A percentile compares a stretch with the other conserved stretches of the same genome.
Conservation (phyloP, 768 basidiomycete genomes). For the Collybia mongolica region DNA sequence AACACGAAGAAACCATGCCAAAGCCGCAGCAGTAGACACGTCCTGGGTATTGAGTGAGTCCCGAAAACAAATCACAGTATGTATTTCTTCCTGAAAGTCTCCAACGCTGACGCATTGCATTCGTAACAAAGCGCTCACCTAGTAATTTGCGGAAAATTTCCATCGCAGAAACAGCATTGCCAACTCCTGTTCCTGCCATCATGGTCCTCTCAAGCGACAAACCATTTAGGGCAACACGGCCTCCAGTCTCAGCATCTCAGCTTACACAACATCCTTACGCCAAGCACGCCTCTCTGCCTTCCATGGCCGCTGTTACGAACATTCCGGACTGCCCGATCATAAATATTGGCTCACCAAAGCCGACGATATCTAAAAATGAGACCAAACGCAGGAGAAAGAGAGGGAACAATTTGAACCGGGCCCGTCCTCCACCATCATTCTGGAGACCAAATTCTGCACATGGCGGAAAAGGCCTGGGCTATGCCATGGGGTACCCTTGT, state of each 20-base stretch:
- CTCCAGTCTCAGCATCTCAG: conserved; percentile 29
- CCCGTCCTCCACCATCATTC: conserved; percentile 33
- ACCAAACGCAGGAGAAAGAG: conserved; percentile 9
- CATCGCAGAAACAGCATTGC: background rate
- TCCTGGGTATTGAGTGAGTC: conserved; percentile 25
- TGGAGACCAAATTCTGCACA: conserved; percentile 37
- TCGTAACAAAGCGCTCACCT: background rate
- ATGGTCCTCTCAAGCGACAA: conserved; percentile 30
- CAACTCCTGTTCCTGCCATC: conserved; percentile 18
- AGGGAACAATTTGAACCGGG: conserved; percentile 17
- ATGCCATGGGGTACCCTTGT: conserved; percentile 41
- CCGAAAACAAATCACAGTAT: conserved; percentile 14
- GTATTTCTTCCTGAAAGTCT: background rate
- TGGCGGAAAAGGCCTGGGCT: conserved; percentile 39
- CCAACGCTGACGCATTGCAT: background rate
- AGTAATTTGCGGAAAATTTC: conserved; percentile 1
- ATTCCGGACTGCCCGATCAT: conserved; percentile 20
- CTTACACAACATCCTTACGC: conserved; percentile 32
- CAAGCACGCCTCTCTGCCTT: conserved; percentile 10
- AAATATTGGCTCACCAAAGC: conserved; percentile 10
- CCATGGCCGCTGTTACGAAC: background rate
- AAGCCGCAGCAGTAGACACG: conserved; percentile 38
- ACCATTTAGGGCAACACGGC: conserved; percentile 35
- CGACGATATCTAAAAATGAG: background rate
- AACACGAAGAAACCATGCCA: conserved; percentile 36